These are phyloP conservation scores for Rauvolfia tetraphylla DNA, from an alignment of 257 asterid species.

Conservation along the genomic window DNA sequence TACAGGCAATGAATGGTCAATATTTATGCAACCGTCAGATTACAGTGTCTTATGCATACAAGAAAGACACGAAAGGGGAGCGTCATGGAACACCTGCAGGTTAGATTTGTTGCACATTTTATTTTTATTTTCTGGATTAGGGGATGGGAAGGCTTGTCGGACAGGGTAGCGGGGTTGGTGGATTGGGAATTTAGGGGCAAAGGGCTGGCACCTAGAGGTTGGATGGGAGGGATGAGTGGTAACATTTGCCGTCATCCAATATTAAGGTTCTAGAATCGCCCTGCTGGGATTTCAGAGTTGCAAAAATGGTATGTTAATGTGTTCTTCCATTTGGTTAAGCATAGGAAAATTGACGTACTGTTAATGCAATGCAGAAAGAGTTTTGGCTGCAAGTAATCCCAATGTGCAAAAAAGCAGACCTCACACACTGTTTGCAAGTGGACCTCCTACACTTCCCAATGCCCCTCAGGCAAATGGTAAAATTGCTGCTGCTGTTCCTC, in stretches of 20 bases:
- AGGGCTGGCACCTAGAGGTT: not conserved
- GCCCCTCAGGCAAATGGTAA: slow-evolving; percentile 52
- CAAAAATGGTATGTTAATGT: not conserved
- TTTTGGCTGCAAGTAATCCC: slow-evolving; percentile 89
- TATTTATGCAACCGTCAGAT: slow-evolving; percentile 95
- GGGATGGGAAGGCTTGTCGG: too few relatives aligned
- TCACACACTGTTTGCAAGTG: slow-evolving; percentile 94
- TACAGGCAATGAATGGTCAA: slow-evolving; percentile 96
- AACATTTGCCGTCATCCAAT: not conserved
- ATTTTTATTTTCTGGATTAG: not conserved
- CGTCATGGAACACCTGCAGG: slow-evolving; percentile 99
- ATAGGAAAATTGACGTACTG: not conserved
- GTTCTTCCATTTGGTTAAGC: not conserved
- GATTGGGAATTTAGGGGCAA: not conserved
- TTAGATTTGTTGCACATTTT: slow-evolving; percentile 15
- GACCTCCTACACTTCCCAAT: slow-evolving; percentile 65
- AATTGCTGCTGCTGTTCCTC: slow-evolving; percentile 36
- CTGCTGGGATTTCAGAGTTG: not conserved
- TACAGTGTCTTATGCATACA: slow-evolving; percentile 92
- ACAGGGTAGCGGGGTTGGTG: not conserved
- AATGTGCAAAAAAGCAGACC: slow-evolving; percentile 71
- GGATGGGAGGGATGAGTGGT: too few relatives aligned
- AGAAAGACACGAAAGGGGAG: slow-evolving; percentile 97
- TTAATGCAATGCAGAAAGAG: slow-evolving; percentile 60
- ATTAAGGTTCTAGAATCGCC: not conserved